Evolutionary conservation across 208 protist genomes (phyloP).

Genomic region (Trypanosoma vivax): DNA sequence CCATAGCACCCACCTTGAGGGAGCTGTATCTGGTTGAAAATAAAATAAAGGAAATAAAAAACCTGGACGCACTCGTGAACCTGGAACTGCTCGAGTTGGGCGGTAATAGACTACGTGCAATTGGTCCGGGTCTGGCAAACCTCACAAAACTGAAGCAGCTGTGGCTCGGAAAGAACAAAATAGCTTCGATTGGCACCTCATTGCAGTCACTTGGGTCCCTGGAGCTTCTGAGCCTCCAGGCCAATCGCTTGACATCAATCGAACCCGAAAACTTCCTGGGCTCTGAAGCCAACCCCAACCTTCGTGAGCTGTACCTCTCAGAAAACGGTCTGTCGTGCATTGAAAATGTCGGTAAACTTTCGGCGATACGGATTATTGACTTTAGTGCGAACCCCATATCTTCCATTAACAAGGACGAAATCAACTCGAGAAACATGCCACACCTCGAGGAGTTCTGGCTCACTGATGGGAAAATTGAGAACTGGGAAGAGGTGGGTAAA

Average conservation of each 20-base stretch:
- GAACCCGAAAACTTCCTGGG: slow-evolving; percentile 49
- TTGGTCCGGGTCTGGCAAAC: slow-evolving; percentile 58
- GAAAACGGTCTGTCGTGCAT: slow-evolving; percentile 77
- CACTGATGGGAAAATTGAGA: slow-evolving; percentile 76
- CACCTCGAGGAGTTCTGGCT: slow-evolving; percentile 86
- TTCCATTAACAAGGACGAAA: slow-evolving; percentile 47
- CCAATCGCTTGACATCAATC: slow-evolving; percentile 78
- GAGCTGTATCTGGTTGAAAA: slow-evolving; percentile 90
- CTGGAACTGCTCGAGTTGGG: slow-evolving; percentile 86
- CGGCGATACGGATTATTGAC: slow-evolving; percentile 51
- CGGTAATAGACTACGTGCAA: slow-evolving; percentile 79
- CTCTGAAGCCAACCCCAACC: slow-evolving; percentile 36
- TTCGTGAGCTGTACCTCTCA: slow-evolving; percentile 76
- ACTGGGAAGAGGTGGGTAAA: slow-evolving; percentile 78
- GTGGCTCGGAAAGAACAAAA: slow-evolving; percentile 92
- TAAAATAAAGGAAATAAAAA: slow-evolving; percentile 85
- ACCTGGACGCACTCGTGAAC: slow-evolving; percentile 69
- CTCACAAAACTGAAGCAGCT: slow-evolving; percentile 67
- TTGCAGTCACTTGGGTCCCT: slow-evolving; percentile 52
- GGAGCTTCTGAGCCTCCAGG: slow-evolving; percentile 74
- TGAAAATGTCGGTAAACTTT: slow-evolving; percentile 36
- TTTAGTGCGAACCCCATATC: slow-evolving; percentile 83
- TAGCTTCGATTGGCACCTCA: slow-evolving; percentile 49
- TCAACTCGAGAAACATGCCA: slow-evolving; percentile 67
- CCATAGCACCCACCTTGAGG: slow-evolving; percentile 59